These are phyloP conservation scores for Fomes fomentarius DNA, from an alignment of 1,284 basidiomycete species.

Conservation along the genomic window DNA sequence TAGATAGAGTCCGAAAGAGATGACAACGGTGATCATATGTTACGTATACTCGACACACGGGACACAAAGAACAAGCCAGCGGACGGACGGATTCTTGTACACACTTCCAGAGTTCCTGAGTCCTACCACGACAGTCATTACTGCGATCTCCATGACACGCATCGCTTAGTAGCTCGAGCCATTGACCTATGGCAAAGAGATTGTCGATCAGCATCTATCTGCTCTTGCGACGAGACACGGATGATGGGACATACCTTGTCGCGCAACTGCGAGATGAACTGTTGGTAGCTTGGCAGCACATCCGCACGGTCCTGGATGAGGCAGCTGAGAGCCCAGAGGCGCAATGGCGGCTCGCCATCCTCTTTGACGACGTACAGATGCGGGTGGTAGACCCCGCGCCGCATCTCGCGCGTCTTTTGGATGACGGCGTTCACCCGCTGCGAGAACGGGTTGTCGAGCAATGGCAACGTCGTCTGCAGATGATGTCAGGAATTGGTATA, in stretches of 20 bases:
- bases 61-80: slow-evolving; percentile 11
- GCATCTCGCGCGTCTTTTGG: slow-evolving; percentile 90
- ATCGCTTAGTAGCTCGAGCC: slow-evolving; percentile 28
- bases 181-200: slow-evolving; percentile 24
- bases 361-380: slow-evolving; percentile 99
- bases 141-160: too few species aligned
- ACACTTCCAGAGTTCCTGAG: too few species aligned
- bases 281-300: slow-evolving; percentile 93
- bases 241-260: slow-evolving; percentile 60
- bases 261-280: slow-evolving; percentile 82
- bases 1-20: slow-evolving; percentile 10
- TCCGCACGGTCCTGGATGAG: slow-evolving; percentile 97
- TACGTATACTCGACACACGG: slow-evolving; percentile 23
- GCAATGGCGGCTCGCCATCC: slow-evolving; percentile 92
- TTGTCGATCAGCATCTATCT: too few species aligned
- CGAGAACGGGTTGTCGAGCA: slow-evolving; percentile 91
- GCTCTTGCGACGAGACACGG: too few species aligned
- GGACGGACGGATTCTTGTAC: slow-evolving; percentile 8
- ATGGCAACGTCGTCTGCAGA: slow-evolving; percentile 80
- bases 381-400: slow-evolving; percentile 89
- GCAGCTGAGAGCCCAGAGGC: slow-evolving; percentile 93
- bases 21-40: slow-evolving; percentile 19
- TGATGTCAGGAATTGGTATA: neutral
- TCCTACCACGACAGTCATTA: too few species aligned
- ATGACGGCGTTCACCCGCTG: slow-evolving; percentile 93